phyloP scores from a whole-genome alignment of 768 basidiomycete species.

The Chalciporus chontae region DNA sequence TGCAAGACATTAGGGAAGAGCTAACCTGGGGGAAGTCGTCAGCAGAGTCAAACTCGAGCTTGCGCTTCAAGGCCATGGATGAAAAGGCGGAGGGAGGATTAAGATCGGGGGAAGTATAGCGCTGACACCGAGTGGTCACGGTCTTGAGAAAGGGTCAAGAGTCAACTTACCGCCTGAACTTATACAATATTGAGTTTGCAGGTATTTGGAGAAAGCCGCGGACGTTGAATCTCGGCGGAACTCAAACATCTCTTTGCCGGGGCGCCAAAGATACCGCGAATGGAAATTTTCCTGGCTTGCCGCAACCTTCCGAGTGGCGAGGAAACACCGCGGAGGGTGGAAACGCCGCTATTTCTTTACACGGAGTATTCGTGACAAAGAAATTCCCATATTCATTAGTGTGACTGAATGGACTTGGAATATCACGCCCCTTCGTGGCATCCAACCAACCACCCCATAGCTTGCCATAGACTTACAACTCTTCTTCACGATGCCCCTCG shows the following conservation, averaged over 20 bases:
- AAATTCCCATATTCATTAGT: constrained; percentile 1
- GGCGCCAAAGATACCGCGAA: constrained; percentile 2
- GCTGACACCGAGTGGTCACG: constrained; percentile 8
- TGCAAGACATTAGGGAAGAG: constrained; percentile 11
- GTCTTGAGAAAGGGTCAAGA: constrained; percentile 25
- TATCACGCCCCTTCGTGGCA: constrained; percentile 26
- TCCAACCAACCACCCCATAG: constrained; percentile 8
- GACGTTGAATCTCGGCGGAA: constrained; percentile 18
- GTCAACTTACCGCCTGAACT: constrained; percentile 27
- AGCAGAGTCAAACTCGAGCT: constrained; percentile 58
- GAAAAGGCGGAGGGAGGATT: constrained; percentile 9
- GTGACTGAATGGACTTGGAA: constrained; percentile 10
- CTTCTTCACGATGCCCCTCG: background rate
- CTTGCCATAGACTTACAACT: background rate
- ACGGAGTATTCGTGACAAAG: constrained; percentile 11
- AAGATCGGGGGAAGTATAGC: constrained; percentile 1
- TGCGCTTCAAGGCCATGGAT: constrained; percentile 72
- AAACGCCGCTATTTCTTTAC: constrained; percentile 10
- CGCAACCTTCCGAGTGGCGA: constrained; percentile 28
- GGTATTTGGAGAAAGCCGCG: constrained; percentile 27
- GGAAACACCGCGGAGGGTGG: constrained; percentile 3
- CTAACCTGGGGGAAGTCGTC: constrained; percentile 49
- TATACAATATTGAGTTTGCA: constrained; percentile 27
- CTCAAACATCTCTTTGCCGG: constrained; percentile 16
- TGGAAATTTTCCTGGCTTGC: constrained; percentile 7